Evolutionary conservation across 2,329 filamentous ascomycete species (phyloP).

Genomic region (Trichoderma sp.): DNA sequence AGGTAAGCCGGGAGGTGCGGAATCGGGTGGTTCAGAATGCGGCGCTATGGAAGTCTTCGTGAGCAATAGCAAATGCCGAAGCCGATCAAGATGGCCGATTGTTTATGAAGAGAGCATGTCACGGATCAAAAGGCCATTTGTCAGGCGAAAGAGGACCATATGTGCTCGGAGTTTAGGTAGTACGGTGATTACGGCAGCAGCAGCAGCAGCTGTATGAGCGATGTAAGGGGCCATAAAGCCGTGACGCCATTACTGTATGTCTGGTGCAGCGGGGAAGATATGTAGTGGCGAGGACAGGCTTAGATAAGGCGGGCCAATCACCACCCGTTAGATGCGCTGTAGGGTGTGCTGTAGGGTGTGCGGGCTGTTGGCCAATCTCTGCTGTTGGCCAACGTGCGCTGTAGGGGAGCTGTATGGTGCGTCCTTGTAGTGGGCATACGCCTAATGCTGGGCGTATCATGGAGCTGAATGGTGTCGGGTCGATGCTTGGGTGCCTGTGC

Average conservation of each 20-base stretch:
- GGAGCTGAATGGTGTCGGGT: background rate
- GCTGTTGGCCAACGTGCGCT: too few relatives aligned
- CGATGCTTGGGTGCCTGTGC: background rate
- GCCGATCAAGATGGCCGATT: background rate
- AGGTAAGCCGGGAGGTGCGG: background rate
- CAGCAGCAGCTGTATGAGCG: background rate
- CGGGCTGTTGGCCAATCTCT: too few relatives aligned
- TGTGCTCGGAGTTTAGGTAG: background rate
- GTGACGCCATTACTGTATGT: constrained; percentile 1
- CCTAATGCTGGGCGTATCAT: background rate
- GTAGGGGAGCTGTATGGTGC: background rate
- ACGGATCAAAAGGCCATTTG: background rate
- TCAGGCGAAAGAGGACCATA: background rate
- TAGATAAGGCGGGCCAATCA: background rate
- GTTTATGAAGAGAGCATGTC: background rate
- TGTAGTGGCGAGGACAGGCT: background rate
- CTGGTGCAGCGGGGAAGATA: background rate
- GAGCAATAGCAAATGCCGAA: background rate
- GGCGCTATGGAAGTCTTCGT: background rate
- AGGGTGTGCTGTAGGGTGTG: background rate
- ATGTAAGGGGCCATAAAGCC: background rate
- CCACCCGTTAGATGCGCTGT: background rate
- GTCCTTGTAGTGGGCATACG: background rate
- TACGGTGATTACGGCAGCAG: constrained; percentile 2
- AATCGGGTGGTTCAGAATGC: background rate